phyloP scores from a whole-genome alignment of 768 basidiomycete species.

The Clitopilus hobsonii region DNA sequence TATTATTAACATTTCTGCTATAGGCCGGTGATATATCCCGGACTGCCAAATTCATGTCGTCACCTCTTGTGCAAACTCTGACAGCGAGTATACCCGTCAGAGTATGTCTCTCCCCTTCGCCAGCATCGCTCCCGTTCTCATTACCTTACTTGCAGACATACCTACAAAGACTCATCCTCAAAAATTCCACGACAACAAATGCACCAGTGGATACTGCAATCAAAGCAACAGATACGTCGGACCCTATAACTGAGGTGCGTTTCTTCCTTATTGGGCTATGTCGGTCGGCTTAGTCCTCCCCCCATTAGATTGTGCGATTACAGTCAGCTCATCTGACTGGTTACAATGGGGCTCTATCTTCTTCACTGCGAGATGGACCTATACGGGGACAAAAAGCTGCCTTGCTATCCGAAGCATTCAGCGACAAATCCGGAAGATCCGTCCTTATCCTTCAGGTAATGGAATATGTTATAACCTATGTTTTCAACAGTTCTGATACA shows the following conservation, averaged over 20 bases:
- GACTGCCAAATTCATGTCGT: constrained; percentile 75
- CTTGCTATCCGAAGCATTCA: constrained; percentile 47
- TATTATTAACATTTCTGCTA: background rate
- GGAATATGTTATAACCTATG: constrained; percentile 2
- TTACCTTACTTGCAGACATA: constrained; percentile 32
- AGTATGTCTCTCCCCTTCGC: constrained; percentile 29
- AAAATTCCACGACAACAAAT: constrained; percentile 17
- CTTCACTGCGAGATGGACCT: constrained; percentile 69
- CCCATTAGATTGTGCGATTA: constrained; percentile 59
- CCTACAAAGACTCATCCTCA: constrained; percentile 44
- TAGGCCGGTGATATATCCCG: constrained; percentile 65
- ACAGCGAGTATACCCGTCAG: constrained; percentile 59
- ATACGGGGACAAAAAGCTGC: constrained; percentile 55
- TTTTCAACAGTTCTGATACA: constrained; percentile 3
- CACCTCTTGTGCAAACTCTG: constrained; percentile 64
- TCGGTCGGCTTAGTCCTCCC: background rate
- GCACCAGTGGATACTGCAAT: constrained; percentile 1
- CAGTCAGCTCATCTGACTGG: constrained; percentile 75
- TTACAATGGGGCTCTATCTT: constrained; percentile 74
- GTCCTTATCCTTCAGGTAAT: constrained; percentile 66
- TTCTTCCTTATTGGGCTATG: background rate
- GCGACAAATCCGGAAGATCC: constrained; percentile 25
- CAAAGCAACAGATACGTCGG: constrained; percentile 13
- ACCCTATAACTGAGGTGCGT: constrained; percentile 41
- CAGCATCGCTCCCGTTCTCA: constrained; percentile 1